Evolutionary conservation across 1,139 yeast species (phyloP).

Genomic region (Pichia sp.): DNA sequence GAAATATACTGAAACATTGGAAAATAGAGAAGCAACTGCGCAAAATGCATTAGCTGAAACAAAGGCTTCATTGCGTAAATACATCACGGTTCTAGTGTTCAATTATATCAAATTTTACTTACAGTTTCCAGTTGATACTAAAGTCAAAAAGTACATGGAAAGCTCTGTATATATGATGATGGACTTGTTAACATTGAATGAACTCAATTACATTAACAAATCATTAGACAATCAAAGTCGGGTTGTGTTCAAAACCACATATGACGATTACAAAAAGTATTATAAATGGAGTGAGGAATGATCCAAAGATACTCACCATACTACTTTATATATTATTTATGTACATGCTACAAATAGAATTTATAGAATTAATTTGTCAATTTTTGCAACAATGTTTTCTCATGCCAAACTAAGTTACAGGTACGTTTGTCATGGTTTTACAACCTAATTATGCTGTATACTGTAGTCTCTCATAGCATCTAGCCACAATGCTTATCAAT

Average conservation of each 20-base stretch:
- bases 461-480: no score
- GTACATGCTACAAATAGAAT: no score
- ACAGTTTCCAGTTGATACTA: conserved; percentile 37
- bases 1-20: conserved; percentile 7
- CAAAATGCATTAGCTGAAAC: conserved; percentile 49
- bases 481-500: no score
- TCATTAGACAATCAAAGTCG: conserved; percentile 69
- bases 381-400: no score
- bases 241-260: conserved; percentile 56
- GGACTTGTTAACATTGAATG: conserved; percentile 61
- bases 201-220: conserved; percentile 55
- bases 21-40: conserved; percentile 26
- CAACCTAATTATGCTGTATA: no score
- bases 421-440: no score
- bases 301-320: no score
- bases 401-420: no score
- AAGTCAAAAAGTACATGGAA: conserved; percentile 42
- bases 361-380: no score
- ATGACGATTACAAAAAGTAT: conserved; percentile 61
- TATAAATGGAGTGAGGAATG: conserved; percentile 75
- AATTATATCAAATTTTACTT: conserved; percentile 48
- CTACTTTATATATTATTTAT: no score
- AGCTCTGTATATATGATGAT: conserved; percentile 57
- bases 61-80: conserved; percentile 53
- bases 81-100: conserved; percentile 53